These are phyloP conservation scores for Beauveria asiatica DNA, from an alignment of 2,329 filamentous ascomycete species.

Conservation along the genomic window DNA sequence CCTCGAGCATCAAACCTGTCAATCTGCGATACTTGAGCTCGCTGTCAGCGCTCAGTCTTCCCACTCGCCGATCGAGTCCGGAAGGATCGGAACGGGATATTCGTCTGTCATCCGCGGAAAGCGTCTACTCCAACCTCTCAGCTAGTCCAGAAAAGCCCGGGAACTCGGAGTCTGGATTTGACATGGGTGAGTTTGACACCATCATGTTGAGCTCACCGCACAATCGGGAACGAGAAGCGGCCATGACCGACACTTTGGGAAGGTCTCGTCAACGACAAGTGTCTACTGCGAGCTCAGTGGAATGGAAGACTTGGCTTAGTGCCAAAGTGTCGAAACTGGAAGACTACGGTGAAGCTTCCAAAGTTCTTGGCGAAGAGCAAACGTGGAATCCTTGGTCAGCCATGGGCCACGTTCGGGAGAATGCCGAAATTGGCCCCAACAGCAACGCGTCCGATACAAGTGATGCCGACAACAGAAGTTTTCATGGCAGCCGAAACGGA, in stretches of 20 bases:
- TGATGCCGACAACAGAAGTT: background rate
- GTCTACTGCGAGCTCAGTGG: slow-evolving; percentile 38
- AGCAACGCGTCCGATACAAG: background rate
- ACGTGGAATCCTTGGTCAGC: slow-evolving; percentile 8
- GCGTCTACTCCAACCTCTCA: slow-evolving; percentile 35
- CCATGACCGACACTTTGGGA: background rate
- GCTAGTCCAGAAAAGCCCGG: slow-evolving; percentile 17
- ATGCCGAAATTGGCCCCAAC: slow-evolving; percentile 38
- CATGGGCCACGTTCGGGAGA: slow-evolving; percentile 38
- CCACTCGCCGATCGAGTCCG: slow-evolving; percentile 30
- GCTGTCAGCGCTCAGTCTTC: slow-evolving; percentile 31
- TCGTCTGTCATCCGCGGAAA: slow-evolving; percentile 35
- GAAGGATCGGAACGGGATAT: slow-evolving; percentile 30
- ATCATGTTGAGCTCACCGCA: background rate
- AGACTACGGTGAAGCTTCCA: slow-evolving; percentile 1
- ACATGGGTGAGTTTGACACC: background rate
- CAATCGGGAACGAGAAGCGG: background rate
- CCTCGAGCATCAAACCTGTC: slow-evolving; percentile 19
- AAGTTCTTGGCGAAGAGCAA: slow-evolving; percentile 7
- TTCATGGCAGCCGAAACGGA: background rate
- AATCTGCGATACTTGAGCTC: slow-evolving; percentile 29
- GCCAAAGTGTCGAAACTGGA: slow-evolving; percentile 42
- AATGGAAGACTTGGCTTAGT: slow-evolving; percentile 49
- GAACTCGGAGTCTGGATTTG: background rate
- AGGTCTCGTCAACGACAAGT: slow-evolving; percentile 25